These are phyloP conservation scores for Linaria vulgaris DNA, from an alignment of 257 asterid genomes.

Conservation along the genomic window DNA sequence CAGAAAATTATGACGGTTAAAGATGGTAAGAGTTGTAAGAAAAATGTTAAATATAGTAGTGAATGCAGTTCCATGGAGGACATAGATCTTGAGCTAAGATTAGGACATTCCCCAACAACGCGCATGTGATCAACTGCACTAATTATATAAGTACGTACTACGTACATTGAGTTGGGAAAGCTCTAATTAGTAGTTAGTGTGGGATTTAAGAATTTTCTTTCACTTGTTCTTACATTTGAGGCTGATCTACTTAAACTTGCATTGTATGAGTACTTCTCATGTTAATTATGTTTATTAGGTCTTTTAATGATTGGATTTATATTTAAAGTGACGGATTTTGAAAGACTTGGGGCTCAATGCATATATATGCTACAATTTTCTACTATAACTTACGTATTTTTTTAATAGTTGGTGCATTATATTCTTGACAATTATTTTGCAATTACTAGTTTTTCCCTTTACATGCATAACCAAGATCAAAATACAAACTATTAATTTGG, in stretches of 20 bases:
- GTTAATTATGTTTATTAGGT: not conserved
- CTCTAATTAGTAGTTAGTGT: not conserved
- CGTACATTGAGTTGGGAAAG: not conserved
- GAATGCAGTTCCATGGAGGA: conserved; percentile 35
- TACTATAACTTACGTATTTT: no score
- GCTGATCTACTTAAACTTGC: not conserved
- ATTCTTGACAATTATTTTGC: no score
- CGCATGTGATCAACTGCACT: conserved; percentile 28
- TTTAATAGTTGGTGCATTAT: no score
- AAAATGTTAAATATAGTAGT: conserved; percentile 18
- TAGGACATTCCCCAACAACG: conserved; percentile 49
- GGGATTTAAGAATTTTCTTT: not conserved
- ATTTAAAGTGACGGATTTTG: no score
- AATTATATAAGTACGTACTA: no score
- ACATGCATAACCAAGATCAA: no score
- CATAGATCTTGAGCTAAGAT: conserved; percentile 79
- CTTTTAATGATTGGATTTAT: no score
- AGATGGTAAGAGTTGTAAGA: conserved; percentile 3
- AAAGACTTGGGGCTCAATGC: no score
- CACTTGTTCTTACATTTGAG: not conserved
- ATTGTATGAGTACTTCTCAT: not conserved
- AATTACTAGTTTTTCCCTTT: no score
- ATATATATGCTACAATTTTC: no score
- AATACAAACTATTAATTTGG: no score
- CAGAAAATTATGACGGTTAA: not conserved